Evolutionary conservation across 768 basidiomycete species (phyloP).

Genomic region (Suillus fuscotomentosus): DNA sequence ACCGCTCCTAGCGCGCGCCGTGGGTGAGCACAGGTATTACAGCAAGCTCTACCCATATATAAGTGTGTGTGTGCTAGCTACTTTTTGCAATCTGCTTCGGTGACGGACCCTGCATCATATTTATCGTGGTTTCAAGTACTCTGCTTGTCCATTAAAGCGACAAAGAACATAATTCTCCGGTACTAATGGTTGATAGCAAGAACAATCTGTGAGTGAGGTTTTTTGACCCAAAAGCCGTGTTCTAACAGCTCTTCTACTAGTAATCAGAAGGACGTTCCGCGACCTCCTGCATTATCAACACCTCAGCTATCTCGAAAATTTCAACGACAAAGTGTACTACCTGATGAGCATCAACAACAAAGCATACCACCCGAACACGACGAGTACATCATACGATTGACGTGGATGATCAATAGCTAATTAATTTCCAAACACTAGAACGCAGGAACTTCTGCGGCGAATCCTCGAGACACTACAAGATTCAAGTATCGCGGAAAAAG

Average conservation of each 20-base stretch:
- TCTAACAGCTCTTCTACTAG: neutral
- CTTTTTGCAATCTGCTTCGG: neutral
- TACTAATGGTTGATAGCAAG: neutral
- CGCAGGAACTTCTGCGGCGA: neutral
- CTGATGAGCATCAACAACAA: neutral
- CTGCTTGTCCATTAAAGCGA: neutral
- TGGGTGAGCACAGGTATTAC: neutral
- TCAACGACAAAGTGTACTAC: neutral
- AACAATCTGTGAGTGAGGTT: neutral
- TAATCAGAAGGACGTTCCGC: neutral
- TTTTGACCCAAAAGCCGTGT: neutral
- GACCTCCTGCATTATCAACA: neutral
- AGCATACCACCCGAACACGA: neutral
- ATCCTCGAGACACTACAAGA: conserved; percentile 1
- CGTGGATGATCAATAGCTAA: neutral
- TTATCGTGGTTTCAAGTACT: neutral
- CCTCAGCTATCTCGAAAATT: neutral
- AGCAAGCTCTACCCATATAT: neutral
- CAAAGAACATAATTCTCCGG: neutral
- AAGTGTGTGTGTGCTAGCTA: neutral
- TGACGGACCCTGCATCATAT: neutral
- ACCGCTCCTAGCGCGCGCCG: neutral
- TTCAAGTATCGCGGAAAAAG: neutral
- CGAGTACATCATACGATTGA: neutral
- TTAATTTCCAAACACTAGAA: neutral